A percentile compares a stretch with the other conserved stretches of the same genome.
Evolutionary conservation across 2,329 filamentous ascomycete species (phyloP).

Genomic region (Chaetothyriales sp.): DNA sequence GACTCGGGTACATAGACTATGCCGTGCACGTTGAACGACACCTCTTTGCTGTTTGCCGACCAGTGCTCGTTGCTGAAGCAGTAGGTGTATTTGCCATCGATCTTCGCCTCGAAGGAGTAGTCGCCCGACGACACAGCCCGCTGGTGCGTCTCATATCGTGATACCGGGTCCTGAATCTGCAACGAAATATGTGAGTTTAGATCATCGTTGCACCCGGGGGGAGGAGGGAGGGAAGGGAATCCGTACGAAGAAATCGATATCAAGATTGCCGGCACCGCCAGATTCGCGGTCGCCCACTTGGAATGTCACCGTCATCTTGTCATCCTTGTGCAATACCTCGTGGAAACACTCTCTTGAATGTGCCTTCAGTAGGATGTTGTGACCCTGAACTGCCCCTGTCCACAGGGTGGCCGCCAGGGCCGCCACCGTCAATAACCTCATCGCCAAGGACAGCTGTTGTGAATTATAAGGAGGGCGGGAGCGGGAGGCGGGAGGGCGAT

Average conservation of each 20-base stretch:
- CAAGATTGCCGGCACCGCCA: slow-evolving; percentile 81
- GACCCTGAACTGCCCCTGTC: slow-evolving; percentile 52
- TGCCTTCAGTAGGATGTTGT: slow-evolving; percentile 90
- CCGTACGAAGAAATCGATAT: slow-evolving; percentile 94
- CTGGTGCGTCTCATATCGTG: slow-evolving; percentile 63
- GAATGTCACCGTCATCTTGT: slow-evolving; percentile 97
- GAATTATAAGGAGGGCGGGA: background rate
- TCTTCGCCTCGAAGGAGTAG: slow-evolving; percentile 71
- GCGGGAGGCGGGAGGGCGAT: no score
- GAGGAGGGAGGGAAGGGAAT: slow-evolving; percentile 5
- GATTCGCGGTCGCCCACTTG: slow-evolving; percentile 96
- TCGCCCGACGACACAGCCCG: slow-evolving; percentile 76
- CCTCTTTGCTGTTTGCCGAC: slow-evolving; percentile 91
- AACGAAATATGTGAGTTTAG: background rate
- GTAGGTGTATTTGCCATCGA: slow-evolving; percentile 84
- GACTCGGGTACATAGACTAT: slow-evolving; percentile 91
- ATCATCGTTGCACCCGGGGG: background rate
- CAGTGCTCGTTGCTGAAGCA: slow-evolving; percentile 99
- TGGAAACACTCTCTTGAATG: slow-evolving; percentile 97
- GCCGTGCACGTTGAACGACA: slow-evolving; percentile 97
- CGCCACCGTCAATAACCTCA: slow-evolving; percentile 28
- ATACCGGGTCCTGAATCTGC: slow-evolving; percentile 63
- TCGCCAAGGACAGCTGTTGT: slow-evolving; percentile 12
- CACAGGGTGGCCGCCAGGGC: slow-evolving; percentile 38
- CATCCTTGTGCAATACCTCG: slow-evolving; percentile 78